A percentile compares a stretch with the other conserved stretches of the same genome.
These are phyloP conservation scores for Nakaseomyces nivariensis DNA, from an alignment of 1,139 yeast species.

Conservation along the genomic window DNA sequence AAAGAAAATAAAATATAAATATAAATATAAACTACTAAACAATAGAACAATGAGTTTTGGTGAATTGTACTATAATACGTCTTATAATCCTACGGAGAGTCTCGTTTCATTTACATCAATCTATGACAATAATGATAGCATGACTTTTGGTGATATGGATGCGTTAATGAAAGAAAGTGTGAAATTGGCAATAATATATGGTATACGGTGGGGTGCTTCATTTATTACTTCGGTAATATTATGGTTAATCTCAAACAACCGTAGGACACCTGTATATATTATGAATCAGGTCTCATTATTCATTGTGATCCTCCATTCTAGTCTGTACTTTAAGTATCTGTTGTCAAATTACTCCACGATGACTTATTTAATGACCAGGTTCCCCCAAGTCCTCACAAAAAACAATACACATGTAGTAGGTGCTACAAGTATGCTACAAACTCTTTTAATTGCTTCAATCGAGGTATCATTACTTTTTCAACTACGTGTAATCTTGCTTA, in stretches of 20 bases:
- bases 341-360: constrained; percentile 43
- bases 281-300: constrained; percentile 54
- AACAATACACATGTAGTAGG: constrained; percentile 37
- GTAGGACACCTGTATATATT: constrained; percentile 56
- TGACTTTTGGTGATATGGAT: constrained; percentile 34
- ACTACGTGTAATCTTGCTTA: constrained; percentile 53
- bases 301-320: constrained; percentile 47
- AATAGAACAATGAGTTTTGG: neutral
- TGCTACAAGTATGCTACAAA: constrained; percentile 51
- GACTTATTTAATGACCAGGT: constrained; percentile 44
- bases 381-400: constrained; percentile 30
- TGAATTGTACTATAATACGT: neutral
- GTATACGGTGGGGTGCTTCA: constrained; percentile 37
- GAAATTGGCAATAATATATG: constrained; percentile 34
- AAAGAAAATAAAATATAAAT: no score
- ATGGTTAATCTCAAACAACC: constrained; percentile 38
- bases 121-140: constrained; percentile 23
- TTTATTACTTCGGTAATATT: constrained; percentile 32
- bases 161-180: constrained; percentile 24
- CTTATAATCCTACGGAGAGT: constrained; percentile 22
- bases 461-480: constrained; percentile 64
- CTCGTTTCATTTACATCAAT: constrained; percentile 23
- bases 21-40: no score
- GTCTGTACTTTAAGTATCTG: constrained; percentile 45
- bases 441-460: constrained; percentile 48